Percentiles rank a stretch among this genome's conserved stretches.
phyloP scores from a whole-genome alignment of 768 basidiomycete genomes.

The Boletus rufocinnamomeus region DNA sequence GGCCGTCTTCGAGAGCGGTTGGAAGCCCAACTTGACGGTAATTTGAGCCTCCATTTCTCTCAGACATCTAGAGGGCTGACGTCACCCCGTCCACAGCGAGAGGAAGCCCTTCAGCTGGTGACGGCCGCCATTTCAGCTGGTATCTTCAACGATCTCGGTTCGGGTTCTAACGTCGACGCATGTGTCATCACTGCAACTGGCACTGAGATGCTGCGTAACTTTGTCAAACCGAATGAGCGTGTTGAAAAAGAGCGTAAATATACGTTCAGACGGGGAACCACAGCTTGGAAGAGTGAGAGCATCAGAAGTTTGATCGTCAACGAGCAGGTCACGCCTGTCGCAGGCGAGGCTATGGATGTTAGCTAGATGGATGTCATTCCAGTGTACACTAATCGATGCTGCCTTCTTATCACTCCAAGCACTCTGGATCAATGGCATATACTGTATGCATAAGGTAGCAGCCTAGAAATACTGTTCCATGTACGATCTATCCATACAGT shows the following conservation, averaged over 20 bases:
- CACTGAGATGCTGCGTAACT: slow-evolving; percentile 94
- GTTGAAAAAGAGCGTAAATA: slow-evolving; percentile 71
- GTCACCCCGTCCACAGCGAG: slow-evolving; percentile 49
- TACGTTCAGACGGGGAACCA: slow-evolving; percentile 82
- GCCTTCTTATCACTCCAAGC: not conserved
- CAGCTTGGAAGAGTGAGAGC: slow-evolving; percentile 82
- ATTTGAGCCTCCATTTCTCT: slow-evolving; percentile 22
- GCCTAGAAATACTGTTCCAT: slow-evolving; percentile 15
- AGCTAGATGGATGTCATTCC: slow-evolving; percentile 44
- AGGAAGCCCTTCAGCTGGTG: slow-evolving; percentile 81
- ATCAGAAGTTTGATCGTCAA: slow-evolving; percentile 70
- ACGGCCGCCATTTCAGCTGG: slow-evolving; percentile 88
- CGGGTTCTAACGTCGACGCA: slow-evolving; percentile 97
- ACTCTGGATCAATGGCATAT: not conserved
- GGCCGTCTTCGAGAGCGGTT: slow-evolving; percentile 92
- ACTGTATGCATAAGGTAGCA: slow-evolving; percentile 13
- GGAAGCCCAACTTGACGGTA: slow-evolving; percentile 82
- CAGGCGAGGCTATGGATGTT: slow-evolving; percentile 79
- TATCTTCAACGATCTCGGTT: slow-evolving; percentile 99
- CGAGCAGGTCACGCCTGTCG: slow-evolving; percentile 62
- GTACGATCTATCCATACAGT: slow-evolving; percentile 31
- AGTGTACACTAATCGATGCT: slow-evolving; percentile 9
- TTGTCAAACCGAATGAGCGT: slow-evolving; percentile 87
- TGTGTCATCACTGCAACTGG: slow-evolving; percentile 86
- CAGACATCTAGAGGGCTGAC: not conserved